Evolutionary conservation across 1,139 yeast genomes (phyloP).

Genomic region (Geotrichum citri-aurantii): DNA sequence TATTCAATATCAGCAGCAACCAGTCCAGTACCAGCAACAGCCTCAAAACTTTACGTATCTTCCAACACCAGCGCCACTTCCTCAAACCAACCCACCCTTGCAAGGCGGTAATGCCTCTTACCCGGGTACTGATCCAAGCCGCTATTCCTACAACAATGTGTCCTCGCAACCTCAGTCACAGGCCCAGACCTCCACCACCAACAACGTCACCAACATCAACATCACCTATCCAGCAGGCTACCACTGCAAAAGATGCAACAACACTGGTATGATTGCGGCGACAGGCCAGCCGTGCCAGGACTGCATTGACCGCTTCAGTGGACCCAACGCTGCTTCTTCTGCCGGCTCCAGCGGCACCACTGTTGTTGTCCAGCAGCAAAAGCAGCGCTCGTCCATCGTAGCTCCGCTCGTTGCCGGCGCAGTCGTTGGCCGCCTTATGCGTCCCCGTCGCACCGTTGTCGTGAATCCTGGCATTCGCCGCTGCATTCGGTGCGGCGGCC

Average conservation of each 20-base stretch:
- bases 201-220: neutral
- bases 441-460: constrained; percentile 17
- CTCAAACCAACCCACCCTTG: constrained; percentile 19
- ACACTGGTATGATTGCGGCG: constrained; percentile 64
- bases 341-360: neutral
- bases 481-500: constrained; percentile 22
- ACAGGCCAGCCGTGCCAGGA: constrained; percentile 63
- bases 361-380: neutral
- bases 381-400: neutral
- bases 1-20: constrained; percentile 3
- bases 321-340: constrained; percentile 19
- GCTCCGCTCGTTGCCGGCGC: neutral
- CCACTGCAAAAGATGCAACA: constrained; percentile 63
- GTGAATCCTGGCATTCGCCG: constrained; percentile 5
- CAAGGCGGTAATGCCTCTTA: constrained; percentile 42
- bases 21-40: constrained; percentile 11
- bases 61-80: constrained; percentile 16
- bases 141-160: constrained; percentile 47
- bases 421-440: constrained; percentile 8
- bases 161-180: constrained; percentile 14
- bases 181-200: neutral
- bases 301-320: constrained; percentile 66
- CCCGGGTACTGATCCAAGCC: constrained; percentile 59
- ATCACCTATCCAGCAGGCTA: constrained; percentile 51
- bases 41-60: neutral